Percentiles rank a stretch among this genome's conserved stretches.
Conservation (phyloP, 768 basidiomycete species). For the Hemileccinum rubropunctum region DNA sequence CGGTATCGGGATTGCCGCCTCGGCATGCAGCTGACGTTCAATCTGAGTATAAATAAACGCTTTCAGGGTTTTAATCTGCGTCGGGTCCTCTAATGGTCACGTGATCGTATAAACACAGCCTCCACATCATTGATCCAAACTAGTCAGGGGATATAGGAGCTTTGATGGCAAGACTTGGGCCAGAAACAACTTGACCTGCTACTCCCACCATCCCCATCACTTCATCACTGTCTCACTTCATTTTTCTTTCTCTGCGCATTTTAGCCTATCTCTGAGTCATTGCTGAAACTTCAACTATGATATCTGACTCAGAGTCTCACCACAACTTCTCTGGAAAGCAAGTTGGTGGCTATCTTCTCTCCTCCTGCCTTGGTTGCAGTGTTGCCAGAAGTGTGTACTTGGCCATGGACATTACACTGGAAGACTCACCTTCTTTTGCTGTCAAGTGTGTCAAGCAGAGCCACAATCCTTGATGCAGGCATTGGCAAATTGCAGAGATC, state of each 20-base stretch:
- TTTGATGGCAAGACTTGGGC: neutral
- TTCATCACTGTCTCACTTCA: too few species aligned
- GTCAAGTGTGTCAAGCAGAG: constrained; percentile 71
- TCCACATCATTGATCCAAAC: too few species aligned
- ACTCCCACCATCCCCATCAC: neutral
- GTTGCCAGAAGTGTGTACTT: constrained; percentile 78
- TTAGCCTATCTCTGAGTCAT: neutral
- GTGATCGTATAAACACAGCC: too few species aligned
- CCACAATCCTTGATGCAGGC: constrained; percentile 46
- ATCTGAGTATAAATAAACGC: too few species aligned
- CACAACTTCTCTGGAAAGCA: constrained; percentile 46
- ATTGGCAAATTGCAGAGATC: constrained; percentile 70
- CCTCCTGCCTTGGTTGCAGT: constrained; percentile 65
- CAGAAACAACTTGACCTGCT: neutral
- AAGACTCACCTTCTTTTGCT: constrained; percentile 47
- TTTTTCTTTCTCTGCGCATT: neutral
- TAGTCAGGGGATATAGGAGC: neutral
- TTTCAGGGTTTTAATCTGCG: too few species aligned
- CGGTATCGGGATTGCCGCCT: too few species aligned
- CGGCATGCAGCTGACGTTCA: too few species aligned
- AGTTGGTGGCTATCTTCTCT: constrained; percentile 61
- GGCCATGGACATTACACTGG: constrained; percentile 52
- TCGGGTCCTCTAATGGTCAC: too few species aligned
- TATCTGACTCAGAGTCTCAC: constrained; percentile 9
- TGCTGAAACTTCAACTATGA: too few species aligned